Conservation (phyloP, 805 yeast genomes). For the Saccharomycopsis malanga region DNA sequence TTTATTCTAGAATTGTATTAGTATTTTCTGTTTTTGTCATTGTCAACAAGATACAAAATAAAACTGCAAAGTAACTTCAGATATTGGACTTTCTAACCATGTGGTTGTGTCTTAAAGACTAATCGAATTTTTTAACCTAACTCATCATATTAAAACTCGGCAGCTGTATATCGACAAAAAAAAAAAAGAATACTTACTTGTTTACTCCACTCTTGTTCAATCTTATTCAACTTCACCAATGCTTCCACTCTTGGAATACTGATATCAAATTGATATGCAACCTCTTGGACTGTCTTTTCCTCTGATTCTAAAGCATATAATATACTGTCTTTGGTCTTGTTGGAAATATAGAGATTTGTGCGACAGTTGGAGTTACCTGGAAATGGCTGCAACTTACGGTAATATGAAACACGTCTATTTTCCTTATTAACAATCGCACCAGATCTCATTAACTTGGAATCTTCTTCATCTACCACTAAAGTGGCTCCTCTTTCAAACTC, state of each 20-base stretch:
- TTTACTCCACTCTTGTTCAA: slow-evolving; percentile 57
- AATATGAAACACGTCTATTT: slow-evolving; percentile 5
- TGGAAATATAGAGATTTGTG: slow-evolving; percentile 57
- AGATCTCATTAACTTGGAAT: slow-evolving; percentile 13
- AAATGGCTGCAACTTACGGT: slow-evolving; percentile 60
- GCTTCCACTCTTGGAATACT: slow-evolving; percentile 88
- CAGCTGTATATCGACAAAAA: background rate
- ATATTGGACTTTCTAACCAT: slow-evolving; percentile 41
- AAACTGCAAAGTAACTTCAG: background rate
- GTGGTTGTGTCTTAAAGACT: slow-evolving; percentile 69
- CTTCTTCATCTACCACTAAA: slow-evolving; percentile 18
- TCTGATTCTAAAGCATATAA: slow-evolving; percentile 47
- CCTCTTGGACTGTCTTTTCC: slow-evolving; percentile 56
- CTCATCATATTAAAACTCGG: slow-evolving; percentile 36
- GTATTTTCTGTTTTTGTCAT: no score
- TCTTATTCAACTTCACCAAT: slow-evolving; percentile 55
- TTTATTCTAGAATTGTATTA: slow-evolving; percentile 31
- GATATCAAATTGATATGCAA: slow-evolving; percentile 72
- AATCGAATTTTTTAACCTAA: slow-evolving; percentile 46
- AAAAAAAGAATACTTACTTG: slow-evolving; percentile 43
- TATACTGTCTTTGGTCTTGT: slow-evolving; percentile 53
- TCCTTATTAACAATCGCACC: slow-evolving; percentile 6
- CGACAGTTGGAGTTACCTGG: slow-evolving; percentile 65
- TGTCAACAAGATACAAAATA: no score
- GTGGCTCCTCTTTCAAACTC: slow-evolving; percentile 39